Evolutionary conservation across 1,139 yeast genomes (phyloP).

Genomic region (Hyphopichia burtonii): DNA sequence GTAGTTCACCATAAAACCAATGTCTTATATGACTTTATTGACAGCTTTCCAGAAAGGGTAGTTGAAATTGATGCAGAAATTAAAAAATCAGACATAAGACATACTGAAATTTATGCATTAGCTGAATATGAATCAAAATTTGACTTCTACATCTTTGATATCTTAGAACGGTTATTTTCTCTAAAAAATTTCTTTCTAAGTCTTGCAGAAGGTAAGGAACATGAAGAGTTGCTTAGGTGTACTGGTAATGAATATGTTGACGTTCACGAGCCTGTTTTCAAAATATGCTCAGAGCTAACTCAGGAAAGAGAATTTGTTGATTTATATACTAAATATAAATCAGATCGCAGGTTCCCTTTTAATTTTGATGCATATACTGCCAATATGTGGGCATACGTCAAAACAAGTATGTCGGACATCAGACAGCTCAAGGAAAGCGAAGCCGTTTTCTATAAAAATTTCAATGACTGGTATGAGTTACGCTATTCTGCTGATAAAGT

Average conservation of each 20-base stretch:
- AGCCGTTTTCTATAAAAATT: neutral
- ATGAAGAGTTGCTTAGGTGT: too few relatives aligned
- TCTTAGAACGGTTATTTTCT: neutral
- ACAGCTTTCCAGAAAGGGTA: too few relatives aligned
- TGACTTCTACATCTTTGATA: neutral
- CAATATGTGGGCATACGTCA: too few relatives aligned
- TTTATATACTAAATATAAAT: neutral
- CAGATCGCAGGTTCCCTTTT: neutral
- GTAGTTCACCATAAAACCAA: too few relatives aligned
- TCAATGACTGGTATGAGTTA: neutral
- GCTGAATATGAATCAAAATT: neutral
- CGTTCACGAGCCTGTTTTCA: too few relatives aligned
- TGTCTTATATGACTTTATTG: too few relatives aligned
- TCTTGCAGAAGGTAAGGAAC: too few relatives aligned
- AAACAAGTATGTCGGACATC: too few relatives aligned
- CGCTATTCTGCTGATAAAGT: neutral
- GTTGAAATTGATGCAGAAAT: too few relatives aligned
- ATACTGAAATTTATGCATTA: neutral
- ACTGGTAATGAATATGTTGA: too few relatives aligned
- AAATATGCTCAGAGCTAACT: neutral
- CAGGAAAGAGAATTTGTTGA: neutral
- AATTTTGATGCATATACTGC: neutral
- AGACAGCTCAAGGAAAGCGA: neutral
- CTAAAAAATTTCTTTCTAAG: too few relatives aligned
- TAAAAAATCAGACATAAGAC: neutral